phyloP scores from a whole-genome alignment of 805 yeast genomes.

The Cyberlindnera maclurae region DNA sequence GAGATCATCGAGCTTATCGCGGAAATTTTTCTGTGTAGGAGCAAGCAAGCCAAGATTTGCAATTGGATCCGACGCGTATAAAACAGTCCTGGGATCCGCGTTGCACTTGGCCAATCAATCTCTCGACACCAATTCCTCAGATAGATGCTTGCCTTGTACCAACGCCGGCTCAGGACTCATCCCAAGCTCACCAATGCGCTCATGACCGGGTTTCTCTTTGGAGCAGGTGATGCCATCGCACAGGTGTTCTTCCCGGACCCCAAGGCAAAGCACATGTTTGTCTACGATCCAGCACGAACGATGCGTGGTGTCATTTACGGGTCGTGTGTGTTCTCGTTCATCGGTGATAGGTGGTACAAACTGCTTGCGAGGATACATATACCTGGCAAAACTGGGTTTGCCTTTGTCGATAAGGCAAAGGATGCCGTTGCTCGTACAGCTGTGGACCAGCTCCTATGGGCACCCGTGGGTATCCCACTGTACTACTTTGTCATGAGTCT shows the following conservation, averaged over 20 bases:
- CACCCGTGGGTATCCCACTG: constrained; percentile 71
- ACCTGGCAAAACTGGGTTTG: constrained; percentile 23
- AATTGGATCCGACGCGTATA: too few relatives aligned
- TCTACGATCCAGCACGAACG: constrained; percentile 50
- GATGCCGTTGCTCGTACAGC: constrained; percentile 46
- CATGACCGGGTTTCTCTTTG: constrained; percentile 57
- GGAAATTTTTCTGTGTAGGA: too few relatives aligned
- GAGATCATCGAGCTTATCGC: too few relatives aligned
- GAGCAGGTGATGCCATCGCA: constrained; percentile 70
- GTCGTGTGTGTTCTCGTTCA: constrained; percentile 63
- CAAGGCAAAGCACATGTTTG: constrained; percentile 2
- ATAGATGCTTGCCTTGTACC: constrained; percentile 7
- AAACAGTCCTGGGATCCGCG: too few relatives aligned
- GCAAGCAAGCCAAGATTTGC: too few relatives aligned
- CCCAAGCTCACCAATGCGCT: constrained; percentile 50
- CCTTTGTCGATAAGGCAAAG: constrained; percentile 16
- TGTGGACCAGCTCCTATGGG: constrained; percentile 68
- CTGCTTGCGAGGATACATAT: constrained; percentile 37
- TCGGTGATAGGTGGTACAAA: constrained; percentile 68
- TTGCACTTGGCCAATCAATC: too few relatives aligned
- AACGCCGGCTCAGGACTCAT: constrained; percentile 27
- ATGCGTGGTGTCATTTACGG: constrained; percentile 65
- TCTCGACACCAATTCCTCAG: too few relatives aligned
- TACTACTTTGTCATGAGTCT: constrained; percentile 63
- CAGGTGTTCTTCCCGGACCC: constrained; percentile 42